Conservation (phyloP, 148 eudicot species). For the Spergularia bocconei region DNA sequence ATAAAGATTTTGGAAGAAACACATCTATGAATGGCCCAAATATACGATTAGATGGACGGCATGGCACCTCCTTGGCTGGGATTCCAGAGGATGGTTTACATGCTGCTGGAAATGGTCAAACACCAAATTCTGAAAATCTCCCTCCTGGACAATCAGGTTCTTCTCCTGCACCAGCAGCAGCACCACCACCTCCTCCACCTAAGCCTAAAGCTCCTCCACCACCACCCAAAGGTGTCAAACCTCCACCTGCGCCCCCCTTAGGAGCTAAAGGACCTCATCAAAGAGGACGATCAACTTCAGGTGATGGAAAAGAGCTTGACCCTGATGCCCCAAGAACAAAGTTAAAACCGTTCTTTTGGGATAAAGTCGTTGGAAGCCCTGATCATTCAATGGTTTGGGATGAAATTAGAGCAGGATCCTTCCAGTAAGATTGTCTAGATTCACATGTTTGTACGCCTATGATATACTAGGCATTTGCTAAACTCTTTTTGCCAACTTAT, state of each 20-base stretch:
- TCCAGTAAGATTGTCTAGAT: conserved; percentile 37
- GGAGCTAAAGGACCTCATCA: conserved; percentile 38
- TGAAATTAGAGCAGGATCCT: conserved; percentile 53
- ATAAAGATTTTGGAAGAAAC: conserved; percentile 29
- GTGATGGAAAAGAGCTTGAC: conserved; percentile 34
- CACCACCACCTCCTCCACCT: conserved; percentile 56
- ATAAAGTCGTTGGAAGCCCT: conserved; percentile 57
- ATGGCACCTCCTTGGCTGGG: conserved; percentile 2
- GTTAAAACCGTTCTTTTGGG: conserved; percentile 74
- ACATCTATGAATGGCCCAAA: conserved; percentile 13
- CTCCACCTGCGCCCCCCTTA: conserved; percentile 70
- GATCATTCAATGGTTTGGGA: conserved; percentile 76
- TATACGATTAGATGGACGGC: background rate
- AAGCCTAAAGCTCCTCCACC: conserved; percentile 66
- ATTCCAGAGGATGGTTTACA: conserved; percentile 21
- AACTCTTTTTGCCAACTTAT: background rate
- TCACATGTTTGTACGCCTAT: background rate
- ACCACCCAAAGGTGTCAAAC: conserved; percentile 44
- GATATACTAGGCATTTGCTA: background rate
- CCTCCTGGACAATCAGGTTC: conserved; percentile 38
- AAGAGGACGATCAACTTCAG: conserved; percentile 31
- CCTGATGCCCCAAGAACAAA: conserved; percentile 41
- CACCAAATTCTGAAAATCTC: conserved; percentile 26
- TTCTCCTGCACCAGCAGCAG: conserved; percentile 35
- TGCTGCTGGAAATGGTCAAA: conserved; percentile 18